A percentile compares a stretch with the other conserved stretches of the same genome.
These are phyloP conservation scores for Lentinula edodes DNA, from an alignment of 768 basidiomycete species.

Conservation along the genomic window DNA sequence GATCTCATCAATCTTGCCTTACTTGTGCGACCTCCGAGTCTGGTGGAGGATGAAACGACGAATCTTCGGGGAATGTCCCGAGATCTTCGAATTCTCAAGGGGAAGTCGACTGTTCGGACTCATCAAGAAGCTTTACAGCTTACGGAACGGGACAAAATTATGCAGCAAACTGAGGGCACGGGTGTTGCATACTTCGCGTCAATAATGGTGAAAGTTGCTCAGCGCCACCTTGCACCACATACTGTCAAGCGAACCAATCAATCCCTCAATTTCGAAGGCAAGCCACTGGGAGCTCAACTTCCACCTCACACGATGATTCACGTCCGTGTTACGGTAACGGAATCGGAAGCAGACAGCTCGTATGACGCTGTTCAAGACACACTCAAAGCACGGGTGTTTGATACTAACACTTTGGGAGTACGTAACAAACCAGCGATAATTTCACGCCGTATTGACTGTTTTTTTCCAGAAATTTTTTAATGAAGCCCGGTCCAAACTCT, in stretches of 20 bases:
- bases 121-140: background rate
- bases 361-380: background rate
- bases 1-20: background rate
- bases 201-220: background rate
- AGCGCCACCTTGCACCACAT: background rate
- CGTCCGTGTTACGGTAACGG: background rate
- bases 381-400: background rate
- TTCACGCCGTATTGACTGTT: background rate
- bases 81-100: background rate
- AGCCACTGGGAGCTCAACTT: background rate
- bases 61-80: background rate
- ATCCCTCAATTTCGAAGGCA: background rate
- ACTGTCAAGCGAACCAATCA: background rate
- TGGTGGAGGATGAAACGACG: background rate
- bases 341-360: background rate
- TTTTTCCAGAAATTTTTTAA: background rate
- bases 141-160: background rate
- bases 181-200: background rate
- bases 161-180: background rate
- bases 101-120: background rate
- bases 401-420: background rate
- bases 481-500: background rate
- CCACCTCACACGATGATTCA: background rate
- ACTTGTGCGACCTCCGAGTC: background rate
- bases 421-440: background rate